Evolutionary conservation across 2,329 filamentous ascomycete species (phyloP).

Genomic region (Cryphonectria parasitica): DNA sequence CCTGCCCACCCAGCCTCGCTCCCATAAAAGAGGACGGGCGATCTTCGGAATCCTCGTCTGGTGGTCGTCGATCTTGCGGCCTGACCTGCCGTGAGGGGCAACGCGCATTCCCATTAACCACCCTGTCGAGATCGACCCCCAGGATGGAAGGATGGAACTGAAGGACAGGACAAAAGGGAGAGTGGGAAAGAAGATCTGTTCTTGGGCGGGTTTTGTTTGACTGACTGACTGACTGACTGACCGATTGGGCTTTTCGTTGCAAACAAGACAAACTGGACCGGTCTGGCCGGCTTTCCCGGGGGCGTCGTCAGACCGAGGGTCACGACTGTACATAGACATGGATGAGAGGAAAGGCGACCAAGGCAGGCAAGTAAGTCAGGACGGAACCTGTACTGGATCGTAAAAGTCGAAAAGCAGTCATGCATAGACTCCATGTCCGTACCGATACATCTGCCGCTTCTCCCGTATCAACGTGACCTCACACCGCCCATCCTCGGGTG

Average conservation of each 20-base stretch:
- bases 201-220: not conserved
- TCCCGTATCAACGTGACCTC: conserved; percentile 9
- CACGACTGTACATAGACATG: not conserved
- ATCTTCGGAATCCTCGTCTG: not conserved
- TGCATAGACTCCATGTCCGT: not conserved
- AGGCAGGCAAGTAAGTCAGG: not conserved
- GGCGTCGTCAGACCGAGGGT: not conserved
- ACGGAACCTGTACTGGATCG: not conserved
- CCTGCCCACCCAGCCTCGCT: not conserved
- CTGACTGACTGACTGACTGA: too few relatives aligned
- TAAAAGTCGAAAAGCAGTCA: not conserved
- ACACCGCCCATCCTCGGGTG: conserved; percentile 15
- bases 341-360: not conserved
- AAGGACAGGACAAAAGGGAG: too few relatives aligned
- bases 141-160: not conserved
- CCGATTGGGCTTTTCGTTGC: too few relatives aligned
- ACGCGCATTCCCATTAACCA: not conserved
- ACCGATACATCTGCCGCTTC: not conserved
- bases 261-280: too few relatives aligned
- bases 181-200: too few relatives aligned
- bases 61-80: not conserved
- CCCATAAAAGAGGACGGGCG: not conserved
- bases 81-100: not conserved
- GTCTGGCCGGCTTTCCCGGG: not conserved
- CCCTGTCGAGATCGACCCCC: not conserved